These are phyloP conservation scores for Leishmania martiniquensis DNA, from an alignment of 208 protist genomes.

Conservation along the genomic window DNA sequence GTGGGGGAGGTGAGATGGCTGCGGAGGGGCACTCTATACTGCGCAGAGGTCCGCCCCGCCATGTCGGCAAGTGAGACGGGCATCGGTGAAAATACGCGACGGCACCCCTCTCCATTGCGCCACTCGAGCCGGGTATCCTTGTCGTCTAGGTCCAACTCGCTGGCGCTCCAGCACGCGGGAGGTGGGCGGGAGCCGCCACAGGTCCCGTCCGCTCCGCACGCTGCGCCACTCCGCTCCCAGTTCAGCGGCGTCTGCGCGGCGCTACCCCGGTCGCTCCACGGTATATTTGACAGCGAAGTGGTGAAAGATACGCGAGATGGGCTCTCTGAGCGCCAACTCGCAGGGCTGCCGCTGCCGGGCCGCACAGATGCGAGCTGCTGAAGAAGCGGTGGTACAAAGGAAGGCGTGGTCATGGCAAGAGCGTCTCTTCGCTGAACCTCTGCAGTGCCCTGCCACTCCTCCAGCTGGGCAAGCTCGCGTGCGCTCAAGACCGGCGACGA, in stretches of 20 bases:
- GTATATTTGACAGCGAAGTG: not conserved
- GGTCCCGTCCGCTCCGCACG: too few species aligned
- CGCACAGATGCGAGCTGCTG: not conserved
- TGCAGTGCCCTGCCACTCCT: slow-evolving; percentile 19
- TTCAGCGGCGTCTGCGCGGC: slow-evolving; percentile 15
- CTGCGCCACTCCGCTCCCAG: not conserved
- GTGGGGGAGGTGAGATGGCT: not conserved
- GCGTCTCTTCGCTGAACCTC: slow-evolving; percentile 2
- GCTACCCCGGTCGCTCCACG: slow-evolving; percentile 9
- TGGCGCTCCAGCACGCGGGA: not conserved
- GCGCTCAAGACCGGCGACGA: slow-evolving; percentile 7
- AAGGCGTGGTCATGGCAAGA: not conserved
- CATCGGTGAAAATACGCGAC: not conserved
- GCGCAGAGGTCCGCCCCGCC: not conserved
- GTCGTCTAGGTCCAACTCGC: not conserved
- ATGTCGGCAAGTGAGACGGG: not conserved
- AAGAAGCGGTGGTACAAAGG: not conserved
- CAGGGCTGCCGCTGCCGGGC: not conserved
- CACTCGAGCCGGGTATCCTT: not conserved
- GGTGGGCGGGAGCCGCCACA: not conserved
- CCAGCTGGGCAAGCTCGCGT: slow-evolving; percentile 24
- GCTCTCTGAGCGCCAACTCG: slow-evolving; percentile 25
- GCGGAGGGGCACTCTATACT: not conserved
- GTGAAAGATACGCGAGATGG: slow-evolving; percentile 18
- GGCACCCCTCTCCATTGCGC: not conserved